A percentile compares a stretch with the other conserved stretches of the same genome.
Evolutionary conservation across 148 eudicot genomes (phyloP).

Genomic region (Diospyros kaki): DNA sequence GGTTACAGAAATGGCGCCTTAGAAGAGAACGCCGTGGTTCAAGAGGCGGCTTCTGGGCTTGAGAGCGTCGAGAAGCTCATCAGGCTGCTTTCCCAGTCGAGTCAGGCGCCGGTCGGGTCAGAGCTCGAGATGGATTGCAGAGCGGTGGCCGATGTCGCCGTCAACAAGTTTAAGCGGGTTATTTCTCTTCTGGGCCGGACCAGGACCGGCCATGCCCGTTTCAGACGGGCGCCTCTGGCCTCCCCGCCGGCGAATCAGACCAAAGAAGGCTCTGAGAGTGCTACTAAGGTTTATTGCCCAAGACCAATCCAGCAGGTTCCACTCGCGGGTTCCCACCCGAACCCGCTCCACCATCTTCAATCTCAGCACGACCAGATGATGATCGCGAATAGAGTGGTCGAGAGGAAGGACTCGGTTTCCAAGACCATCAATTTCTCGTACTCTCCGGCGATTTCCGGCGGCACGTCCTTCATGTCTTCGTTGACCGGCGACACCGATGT

Average conservation of each 20-base stretch:
- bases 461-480: conserved; percentile 56
- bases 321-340: conserved; percentile 6
- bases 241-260: not conserved
- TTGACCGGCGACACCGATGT: conserved; percentile 54
- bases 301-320: conserved; percentile 77
- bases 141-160: conserved; percentile 64
- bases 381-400: conserved; percentile 8
- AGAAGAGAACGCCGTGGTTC: conserved; percentile 41
- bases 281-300: conserved; percentile 44
- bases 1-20: conserved; percentile 26
- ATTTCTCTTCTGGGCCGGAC: conserved; percentile 71
- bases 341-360: conserved; percentile 1
- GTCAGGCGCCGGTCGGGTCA: not conserved
- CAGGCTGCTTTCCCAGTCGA: conserved; percentile 38
- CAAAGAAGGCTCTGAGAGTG: conserved; percentile 9
- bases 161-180: conserved; percentile 60
- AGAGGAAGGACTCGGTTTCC: conserved; percentile 20
- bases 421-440: conserved; percentile 62
- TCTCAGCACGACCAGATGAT: conserved; percentile 11
- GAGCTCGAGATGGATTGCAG: conserved; percentile 38
- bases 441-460: conserved; percentile 49
- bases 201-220: conserved; percentile 84
- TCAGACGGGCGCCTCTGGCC: conserved; percentile 44
- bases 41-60: conserved; percentile 72
- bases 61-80: conserved; percentile 71